Conservation (phyloP, 176 grass and related monocot species). For the Aegilops sharonensis region DNA sequence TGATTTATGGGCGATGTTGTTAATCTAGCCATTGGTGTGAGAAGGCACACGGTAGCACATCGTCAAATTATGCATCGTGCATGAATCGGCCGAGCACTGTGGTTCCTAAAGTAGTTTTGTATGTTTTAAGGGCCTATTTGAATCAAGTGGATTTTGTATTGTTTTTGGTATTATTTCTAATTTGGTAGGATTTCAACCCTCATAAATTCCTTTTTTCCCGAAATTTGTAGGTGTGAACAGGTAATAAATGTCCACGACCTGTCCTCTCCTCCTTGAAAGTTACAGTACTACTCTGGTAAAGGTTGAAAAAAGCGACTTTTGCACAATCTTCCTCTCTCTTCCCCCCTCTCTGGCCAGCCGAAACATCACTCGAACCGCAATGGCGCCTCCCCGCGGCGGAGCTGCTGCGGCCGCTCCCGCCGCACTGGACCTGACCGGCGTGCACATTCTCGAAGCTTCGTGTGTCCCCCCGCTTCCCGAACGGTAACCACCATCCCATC, state of each 20-base stretch:
- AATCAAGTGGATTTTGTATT: neutral
- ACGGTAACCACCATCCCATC: conserved; percentile 15
- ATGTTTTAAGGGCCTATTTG: neutral
- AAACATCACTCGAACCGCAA: conserved; percentile 10
- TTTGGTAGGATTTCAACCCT: neutral
- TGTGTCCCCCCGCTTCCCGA: conserved; percentile 16
- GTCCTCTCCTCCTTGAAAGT: neutral
- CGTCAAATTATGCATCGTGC: too few species aligned
- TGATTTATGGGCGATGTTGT: too few species aligned
- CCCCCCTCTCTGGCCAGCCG: neutral
- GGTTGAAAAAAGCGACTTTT: neutral
- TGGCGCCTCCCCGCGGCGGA: conserved; percentile 38
- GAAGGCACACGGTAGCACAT: too few species aligned
- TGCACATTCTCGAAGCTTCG: conserved; percentile 19
- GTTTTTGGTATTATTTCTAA: neutral
- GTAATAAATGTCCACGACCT: neutral
- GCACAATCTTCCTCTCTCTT: neutral
- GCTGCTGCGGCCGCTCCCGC: conserved; percentile 27
- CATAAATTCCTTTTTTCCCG: neutral
- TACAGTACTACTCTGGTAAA: neutral
- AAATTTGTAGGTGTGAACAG: too few species aligned
- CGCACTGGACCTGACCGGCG: conserved; percentile 6
- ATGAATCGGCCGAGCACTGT: too few species aligned
- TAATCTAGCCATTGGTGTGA: too few species aligned
- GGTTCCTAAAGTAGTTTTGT: too few species aligned